Evolutionary conservation across 2,329 filamentous ascomycete species (phyloP).

Genomic region (Calonectria crousiana): DNA sequence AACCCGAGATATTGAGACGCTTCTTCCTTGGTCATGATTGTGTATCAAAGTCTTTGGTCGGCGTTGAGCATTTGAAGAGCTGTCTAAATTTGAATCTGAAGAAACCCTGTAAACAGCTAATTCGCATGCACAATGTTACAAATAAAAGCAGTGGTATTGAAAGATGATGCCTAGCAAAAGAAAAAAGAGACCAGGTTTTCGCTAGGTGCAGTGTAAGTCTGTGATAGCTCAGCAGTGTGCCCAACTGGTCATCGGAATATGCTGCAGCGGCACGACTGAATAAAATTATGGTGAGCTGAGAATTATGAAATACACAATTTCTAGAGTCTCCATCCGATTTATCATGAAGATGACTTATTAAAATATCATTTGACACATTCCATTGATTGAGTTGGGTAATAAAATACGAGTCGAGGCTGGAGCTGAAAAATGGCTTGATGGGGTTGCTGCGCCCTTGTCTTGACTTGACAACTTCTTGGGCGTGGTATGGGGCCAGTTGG

Average conservation of each 20-base stretch:
- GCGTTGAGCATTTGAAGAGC: neutral
- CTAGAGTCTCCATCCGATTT: neutral
- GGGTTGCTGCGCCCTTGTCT: slow-evolving; percentile 16
- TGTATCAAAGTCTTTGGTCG: neutral
- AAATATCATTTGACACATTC: neutral
- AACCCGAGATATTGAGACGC: neutral
- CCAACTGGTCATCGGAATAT: neutral
- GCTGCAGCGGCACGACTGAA: neutral
- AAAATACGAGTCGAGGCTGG: neutral
- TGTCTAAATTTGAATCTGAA: neutral
- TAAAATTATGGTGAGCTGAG: neutral
- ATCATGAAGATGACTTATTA: neutral
- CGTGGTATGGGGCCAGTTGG: neutral
- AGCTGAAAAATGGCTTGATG: neutral
- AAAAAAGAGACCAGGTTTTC: neutral
- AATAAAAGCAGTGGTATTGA: neutral
- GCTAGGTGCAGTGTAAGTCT: neutral
- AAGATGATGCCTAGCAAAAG: neutral
- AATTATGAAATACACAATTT: neutral
- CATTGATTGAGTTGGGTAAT: neutral
- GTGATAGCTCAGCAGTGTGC: neutral
- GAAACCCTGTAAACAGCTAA: neutral
- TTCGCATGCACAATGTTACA: neutral
- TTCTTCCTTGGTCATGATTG: neutral
- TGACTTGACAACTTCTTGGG: slow-evolving; percentile 19